A percentile compares a stretch with the other conserved stretches of the same genome.
These are phyloP conservation scores for Sarocladium kiliense DNA, from an alignment of 2,329 filamentous ascomycete species.

Conservation along the genomic window DNA sequence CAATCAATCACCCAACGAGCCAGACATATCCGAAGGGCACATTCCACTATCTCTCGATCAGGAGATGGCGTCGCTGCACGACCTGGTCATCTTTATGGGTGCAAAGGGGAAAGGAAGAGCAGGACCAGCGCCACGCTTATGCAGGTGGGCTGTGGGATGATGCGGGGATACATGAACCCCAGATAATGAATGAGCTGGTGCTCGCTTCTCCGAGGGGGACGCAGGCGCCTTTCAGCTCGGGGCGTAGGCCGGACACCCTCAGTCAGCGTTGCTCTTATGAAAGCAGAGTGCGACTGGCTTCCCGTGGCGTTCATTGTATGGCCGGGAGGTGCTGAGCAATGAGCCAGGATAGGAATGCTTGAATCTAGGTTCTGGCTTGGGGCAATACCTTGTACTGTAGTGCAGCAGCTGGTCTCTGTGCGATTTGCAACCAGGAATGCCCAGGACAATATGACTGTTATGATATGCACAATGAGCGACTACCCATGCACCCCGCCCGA, in stretches of 20 bases:
- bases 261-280: too few relatives aligned
- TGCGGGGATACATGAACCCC: not conserved
- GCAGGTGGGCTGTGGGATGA: not conserved
- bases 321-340: too few relatives aligned
- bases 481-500: conserved; percentile 5
- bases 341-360: too few relatives aligned
- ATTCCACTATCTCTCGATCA: not conserved
- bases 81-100: not conserved
- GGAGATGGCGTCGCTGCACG: not conserved
- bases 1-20: not conserved
- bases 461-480: not conserved
- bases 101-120: too few relatives aligned
- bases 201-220: not conserved
- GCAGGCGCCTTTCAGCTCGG: not conserved
- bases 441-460: too few relatives aligned
- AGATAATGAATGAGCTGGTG: not conserved
- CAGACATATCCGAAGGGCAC: not conserved
- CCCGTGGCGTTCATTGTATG: too few relatives aligned
- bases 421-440: not conserved
- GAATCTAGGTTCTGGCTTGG: too few relatives aligned
- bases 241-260: too few relatives aligned
- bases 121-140: not conserved
- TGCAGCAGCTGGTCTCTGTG: too few relatives aligned
- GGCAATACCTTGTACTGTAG: too few relatives aligned
- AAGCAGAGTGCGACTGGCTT: too few relatives aligned